phyloP scores from a whole-genome alignment of 31 red algal genomes.

The Bonnemaisonia californica region DNA sequence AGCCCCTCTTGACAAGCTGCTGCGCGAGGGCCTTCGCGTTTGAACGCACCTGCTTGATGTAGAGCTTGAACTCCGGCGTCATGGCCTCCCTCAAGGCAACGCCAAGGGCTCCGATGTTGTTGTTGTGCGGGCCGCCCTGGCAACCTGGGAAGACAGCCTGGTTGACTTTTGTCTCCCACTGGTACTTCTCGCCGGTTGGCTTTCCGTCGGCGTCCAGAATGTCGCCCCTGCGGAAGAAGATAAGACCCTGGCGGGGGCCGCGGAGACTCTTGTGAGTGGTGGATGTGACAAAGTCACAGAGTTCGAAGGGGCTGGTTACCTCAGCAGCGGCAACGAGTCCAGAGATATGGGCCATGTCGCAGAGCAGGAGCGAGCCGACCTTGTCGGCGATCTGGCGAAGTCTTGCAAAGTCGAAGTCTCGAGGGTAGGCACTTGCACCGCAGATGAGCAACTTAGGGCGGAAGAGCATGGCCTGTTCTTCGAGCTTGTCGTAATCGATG shows the following conservation, averaged over 20 bases:
- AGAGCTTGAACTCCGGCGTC: slow-evolving; percentile 90
- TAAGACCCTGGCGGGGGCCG: slow-evolving; percentile 91
- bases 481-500: slow-evolving; percentile 95
- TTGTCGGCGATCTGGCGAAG: slow-evolving; percentile 86
- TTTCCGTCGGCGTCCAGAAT: slow-evolving; percentile 48
- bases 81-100: slow-evolving; percentile 87
- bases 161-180: slow-evolving; percentile 85
- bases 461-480: slow-evolving; percentile 75
- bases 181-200: slow-evolving; percentile 44
- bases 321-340: slow-evolving; percentile 91
- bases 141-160: slow-evolving; percentile 94
- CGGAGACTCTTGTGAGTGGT: slow-evolving; percentile 99
- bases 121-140: slow-evolving; percentile 99
- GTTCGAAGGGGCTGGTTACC: slow-evolving; percentile 71
- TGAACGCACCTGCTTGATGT: slow-evolving; percentile 71
- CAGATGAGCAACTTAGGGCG: slow-evolving; percentile 91
- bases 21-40: slow-evolving; percentile 84
- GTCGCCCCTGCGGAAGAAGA: slow-evolving; percentile 81
- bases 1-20: slow-evolving; percentile 69
- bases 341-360: slow-evolving; percentile 98
- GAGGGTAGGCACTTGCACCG: slow-evolving; percentile 93
- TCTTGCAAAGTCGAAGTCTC: slow-evolving; percentile 83
- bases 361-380: slow-evolving; percentile 75
- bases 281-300: slow-evolving; percentile 93
- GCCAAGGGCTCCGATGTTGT: slow-evolving; percentile 89